phyloP scores from a whole-genome alignment of 306 rosid genomes.

The Mimosa pudica region DNA sequence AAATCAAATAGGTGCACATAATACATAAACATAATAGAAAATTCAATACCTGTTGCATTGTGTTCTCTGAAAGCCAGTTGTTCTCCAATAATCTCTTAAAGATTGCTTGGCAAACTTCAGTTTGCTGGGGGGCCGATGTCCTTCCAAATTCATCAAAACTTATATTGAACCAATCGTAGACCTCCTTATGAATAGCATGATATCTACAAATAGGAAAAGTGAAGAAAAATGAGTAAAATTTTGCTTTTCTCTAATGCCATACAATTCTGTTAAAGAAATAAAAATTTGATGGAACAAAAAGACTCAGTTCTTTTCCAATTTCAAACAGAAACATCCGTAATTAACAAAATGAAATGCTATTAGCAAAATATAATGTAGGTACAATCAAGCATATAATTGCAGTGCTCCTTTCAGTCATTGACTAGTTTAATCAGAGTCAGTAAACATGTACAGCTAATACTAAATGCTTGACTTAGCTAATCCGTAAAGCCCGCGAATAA shows the following conservation, averaged over 20 bases:
- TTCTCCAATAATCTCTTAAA: conserved; percentile 66
- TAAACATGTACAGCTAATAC: conserved; percentile 10
- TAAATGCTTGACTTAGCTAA: neutral
- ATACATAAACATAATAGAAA: conserved; percentile 21
- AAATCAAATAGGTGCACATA: conserved; percentile 13
- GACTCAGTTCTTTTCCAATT: neutral
- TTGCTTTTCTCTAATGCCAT: neutral
- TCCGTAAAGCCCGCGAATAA: conserved; percentile 17
- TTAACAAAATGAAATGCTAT: neutral
- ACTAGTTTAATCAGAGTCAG: neutral
- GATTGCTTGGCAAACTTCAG: conserved; percentile 89
- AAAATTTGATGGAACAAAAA: neutral
- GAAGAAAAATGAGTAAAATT: neutral
- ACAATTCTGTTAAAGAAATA: neutral
- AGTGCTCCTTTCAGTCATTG: neutral
- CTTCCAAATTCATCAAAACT: conserved; percentile 95
- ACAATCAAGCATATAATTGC: neutral
- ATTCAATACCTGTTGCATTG: conserved; percentile 78
- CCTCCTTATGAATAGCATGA: conserved; percentile 78
- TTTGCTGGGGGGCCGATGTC: conserved; percentile 80
- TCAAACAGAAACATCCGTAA: neutral
- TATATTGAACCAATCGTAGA: conserved; percentile 83
- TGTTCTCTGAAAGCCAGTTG: conserved; percentile 83
- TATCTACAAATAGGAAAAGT: conserved; percentile 52
- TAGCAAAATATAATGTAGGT: neutral